Evolutionary conservation across 2,329 filamentous ascomycete genomes (phyloP).

Genomic region (Calycina herbarum): DNA sequence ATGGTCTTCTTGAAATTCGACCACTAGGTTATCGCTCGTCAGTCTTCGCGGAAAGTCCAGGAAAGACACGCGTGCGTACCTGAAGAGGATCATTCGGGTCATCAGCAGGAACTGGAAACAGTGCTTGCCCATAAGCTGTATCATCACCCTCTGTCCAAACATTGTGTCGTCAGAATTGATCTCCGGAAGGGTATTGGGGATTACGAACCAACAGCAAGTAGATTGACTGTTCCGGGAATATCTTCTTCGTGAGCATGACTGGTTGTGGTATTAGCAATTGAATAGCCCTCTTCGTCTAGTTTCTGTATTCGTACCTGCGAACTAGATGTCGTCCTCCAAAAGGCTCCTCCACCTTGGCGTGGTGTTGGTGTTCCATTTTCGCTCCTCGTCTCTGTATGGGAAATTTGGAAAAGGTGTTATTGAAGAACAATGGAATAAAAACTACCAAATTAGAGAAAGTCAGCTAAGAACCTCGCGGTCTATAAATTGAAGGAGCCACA

Average conservation of each 20-base stretch:
- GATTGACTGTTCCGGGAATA: conserved; percentile 57
- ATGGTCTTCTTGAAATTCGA: conserved; percentile 53
- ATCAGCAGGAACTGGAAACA: conserved; percentile 60
- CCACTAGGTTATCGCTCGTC: conserved; percentile 44
- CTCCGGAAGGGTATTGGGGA: neutral
- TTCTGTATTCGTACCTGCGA: conserved; percentile 2
- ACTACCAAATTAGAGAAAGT: neutral
- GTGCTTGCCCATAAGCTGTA: conserved; percentile 58
- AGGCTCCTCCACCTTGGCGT: neutral
- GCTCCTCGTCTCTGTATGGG: neutral
- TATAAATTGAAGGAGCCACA: no score
- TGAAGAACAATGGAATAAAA: neutral
- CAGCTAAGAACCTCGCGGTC: no score
- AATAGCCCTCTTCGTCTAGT: neutral
- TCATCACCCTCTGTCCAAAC: conserved; percentile 53
- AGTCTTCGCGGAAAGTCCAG: neutral
- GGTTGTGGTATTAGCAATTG: neutral
- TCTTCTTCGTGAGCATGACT: conserved; percentile 58
- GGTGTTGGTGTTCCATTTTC: neutral
- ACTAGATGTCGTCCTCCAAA: neutral
- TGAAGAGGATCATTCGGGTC: conserved; percentile 62
- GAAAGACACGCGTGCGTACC: conserved; percentile 33
- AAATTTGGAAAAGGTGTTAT: neutral
- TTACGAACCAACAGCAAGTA: conserved; percentile 42
- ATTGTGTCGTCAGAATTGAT: neutral